Evolutionary conservation across 352 stramenopile genomes (phyloP).

Genomic region (Phytophthora megakarya): DNA sequence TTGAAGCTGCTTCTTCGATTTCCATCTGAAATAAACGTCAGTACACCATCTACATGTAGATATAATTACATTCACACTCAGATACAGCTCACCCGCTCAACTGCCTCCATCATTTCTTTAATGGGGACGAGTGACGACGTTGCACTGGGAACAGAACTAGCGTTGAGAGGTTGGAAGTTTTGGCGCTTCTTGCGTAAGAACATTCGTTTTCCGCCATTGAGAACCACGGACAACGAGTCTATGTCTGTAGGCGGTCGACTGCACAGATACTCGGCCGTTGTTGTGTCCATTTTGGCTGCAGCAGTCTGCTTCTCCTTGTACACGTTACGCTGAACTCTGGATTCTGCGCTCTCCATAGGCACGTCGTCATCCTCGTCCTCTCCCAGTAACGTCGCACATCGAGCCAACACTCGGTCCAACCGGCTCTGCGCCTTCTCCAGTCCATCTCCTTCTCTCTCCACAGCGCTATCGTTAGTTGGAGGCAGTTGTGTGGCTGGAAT

Average conservation of each 20-base stretch:
- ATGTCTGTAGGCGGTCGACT: constrained; percentile 66
- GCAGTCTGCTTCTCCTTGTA: constrained; percentile 37
- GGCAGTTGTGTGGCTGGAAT: constrained; percentile 4
- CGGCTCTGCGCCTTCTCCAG: constrained; percentile 50
- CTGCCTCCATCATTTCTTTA: constrained; percentile 54
- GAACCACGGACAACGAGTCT: constrained; percentile 61
- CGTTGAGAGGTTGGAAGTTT: constrained; percentile 17
- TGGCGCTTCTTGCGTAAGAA: constrained; percentile 69
- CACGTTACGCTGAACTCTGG: constrained; percentile 29
- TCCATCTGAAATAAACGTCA: constrained; percentile 50
- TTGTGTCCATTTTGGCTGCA: constrained; percentile 36
- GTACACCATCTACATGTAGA: too few species aligned
- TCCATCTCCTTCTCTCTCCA: constrained; percentile 26
- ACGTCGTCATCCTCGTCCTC: constrained; percentile 64
- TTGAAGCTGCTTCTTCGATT: constrained; percentile 62
- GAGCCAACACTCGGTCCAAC: constrained; percentile 60
- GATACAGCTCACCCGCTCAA: constrained; percentile 52
- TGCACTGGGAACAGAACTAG: constrained; percentile 17
- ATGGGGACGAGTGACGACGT: constrained; percentile 55
- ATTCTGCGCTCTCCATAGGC: constrained; percentile 37
- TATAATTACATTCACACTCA: neutral
- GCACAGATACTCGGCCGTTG: constrained; percentile 54
- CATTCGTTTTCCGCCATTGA: constrained; percentile 54
- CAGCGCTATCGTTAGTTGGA: constrained; percentile 3
- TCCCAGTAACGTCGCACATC: constrained; percentile 63